These are phyloP conservation scores for Atkinsonella hypoxylon DNA, from an alignment of 2,329 filamentous ascomycete genomes.

Conservation along the genomic window DNA sequence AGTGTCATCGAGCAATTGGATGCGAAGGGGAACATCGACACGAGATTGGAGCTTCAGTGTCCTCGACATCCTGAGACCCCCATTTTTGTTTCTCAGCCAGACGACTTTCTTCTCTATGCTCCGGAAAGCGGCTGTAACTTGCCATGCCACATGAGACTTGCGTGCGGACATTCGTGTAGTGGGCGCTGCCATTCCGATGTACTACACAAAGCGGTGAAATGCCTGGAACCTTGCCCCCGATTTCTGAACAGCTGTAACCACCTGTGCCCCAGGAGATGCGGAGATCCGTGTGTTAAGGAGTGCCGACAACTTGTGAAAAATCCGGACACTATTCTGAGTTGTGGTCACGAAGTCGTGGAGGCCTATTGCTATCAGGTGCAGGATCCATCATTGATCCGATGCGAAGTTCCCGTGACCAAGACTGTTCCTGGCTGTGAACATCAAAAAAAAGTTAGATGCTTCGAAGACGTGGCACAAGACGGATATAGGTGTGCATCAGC, in stretches of 20 bases:
- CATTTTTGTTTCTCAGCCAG: constrained; percentile 38
- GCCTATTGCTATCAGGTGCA: constrained; percentile 30
- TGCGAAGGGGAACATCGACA: constrained; percentile 33
- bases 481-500: constrained; percentile 33
- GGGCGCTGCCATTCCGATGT: constrained; percentile 34
- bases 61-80: constrained; percentile 43
- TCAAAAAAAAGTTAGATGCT: constrained; percentile 35
- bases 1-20: constrained; percentile 42
- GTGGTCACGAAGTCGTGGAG: background rate
- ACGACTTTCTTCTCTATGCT: constrained; percentile 42
- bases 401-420: constrained; percentile 32
- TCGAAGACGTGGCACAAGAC: constrained; percentile 26
- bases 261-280: background rate
- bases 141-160: constrained; percentile 35
- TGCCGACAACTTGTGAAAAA: background rate
- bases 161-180: constrained; percentile 36
- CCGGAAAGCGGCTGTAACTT: constrained; percentile 52
- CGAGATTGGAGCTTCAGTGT: constrained; percentile 41
- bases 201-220: constrained; percentile 34
- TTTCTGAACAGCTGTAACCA: constrained; percentile 28
- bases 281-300: background rate
- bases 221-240: constrained; percentile 31
- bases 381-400: constrained; percentile 33
- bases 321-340: background rate
- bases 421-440: constrained; percentile 45